Percentiles rank a stretch among this genome's conserved stretches.
Evolutionary conservation across 1,284 basidiomycete genomes (phyloP).

Genomic region (Ceratobasidium sp.): DNA sequence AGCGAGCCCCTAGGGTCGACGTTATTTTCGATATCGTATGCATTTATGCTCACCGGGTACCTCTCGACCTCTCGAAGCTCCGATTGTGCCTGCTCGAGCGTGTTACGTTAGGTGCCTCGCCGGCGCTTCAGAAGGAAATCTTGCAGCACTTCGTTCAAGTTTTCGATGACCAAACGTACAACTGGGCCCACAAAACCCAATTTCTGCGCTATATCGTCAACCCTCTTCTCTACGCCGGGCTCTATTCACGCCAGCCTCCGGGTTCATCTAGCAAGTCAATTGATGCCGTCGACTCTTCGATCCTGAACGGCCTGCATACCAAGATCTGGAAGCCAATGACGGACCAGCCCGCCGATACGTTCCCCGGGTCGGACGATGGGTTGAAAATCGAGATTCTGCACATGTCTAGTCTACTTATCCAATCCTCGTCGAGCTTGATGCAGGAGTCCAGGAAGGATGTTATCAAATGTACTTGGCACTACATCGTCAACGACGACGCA

Average conservation of each 20-base stretch:
- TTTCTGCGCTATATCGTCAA: conserved; percentile 91
- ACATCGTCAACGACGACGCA: conserved; percentile 86
- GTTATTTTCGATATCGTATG: conserved; percentile 90
- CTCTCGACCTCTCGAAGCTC: conserved; percentile 85
- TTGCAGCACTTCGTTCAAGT: conserved; percentile 88
- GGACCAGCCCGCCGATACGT: conserved; percentile 63
- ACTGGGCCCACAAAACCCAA: conserved; percentile 86
- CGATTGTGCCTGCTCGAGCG: conserved; percentile 91
- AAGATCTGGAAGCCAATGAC: conserved; percentile 84
- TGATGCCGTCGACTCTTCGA: conserved; percentile 76
- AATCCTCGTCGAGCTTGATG: conserved; percentile 82
- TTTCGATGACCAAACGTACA: conserved; percentile 76
- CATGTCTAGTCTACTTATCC: conserved; percentile 90
- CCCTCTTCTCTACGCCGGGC: conserved; percentile 80
- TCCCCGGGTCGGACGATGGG: conserved; percentile 77
- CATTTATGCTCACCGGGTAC: conserved; percentile 83
- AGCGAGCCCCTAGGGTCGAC: conserved; percentile 64
- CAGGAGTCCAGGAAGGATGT: conserved; percentile 91
- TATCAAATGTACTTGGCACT: conserved; percentile 95
- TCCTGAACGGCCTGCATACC: conserved; percentile 76
- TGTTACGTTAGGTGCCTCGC: conserved; percentile 70
- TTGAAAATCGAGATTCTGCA: conserved; percentile 94
- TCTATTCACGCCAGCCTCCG: conserved; percentile 53
- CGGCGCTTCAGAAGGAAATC: conserved; percentile 83
- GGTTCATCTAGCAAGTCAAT: conserved; percentile 57